Evolutionary conservation across 2,329 filamentous ascomycete species (phyloP), one percentile per base, ranked within the genome.

Genomic region (Metarhizium brunneum): DNA sequence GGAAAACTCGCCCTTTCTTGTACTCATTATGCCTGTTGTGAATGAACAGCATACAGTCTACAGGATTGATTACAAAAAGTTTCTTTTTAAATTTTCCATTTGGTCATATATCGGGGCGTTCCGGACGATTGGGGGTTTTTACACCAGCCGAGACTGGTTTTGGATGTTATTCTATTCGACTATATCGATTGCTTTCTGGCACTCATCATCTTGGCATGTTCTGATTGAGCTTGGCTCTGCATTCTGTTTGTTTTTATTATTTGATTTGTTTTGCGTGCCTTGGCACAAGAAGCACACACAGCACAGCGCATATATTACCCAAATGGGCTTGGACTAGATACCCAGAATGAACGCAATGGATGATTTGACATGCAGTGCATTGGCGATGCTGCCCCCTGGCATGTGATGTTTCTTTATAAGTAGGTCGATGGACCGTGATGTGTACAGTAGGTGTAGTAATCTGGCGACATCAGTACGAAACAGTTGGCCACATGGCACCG

Each of bases 291-390:
- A 14, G 45, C 4, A 30, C 25, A 48, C 45, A 30, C 38, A 5
- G 25, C 45, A 48, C 45, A 48, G 25, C 20, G 45, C 50, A 29
- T 30, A 38, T 52, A 43, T 11, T 52, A 16, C 35, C 25, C 50
- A 6, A 30, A 32, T 43, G 16, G 25, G 42, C 36, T 56, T 56
- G 43, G 50, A 56, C 38, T 47, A 56, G 50, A 56, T 53, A 50
- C 51, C 50, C 51, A 56, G 54, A 53, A 53, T 56, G 50, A 47
- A 35, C 43, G 45, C 45, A 20, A 45, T 45, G 6, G 6, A 48
- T 47, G 43, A 25, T 25, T 18, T 25, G 18, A 47, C 7, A n/a
- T 20, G 43, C 10, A 25, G 16, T 47, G 14, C n/a, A 6, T 42
- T 42, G 32, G 1, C 32, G 7, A 42, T 42, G 40, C n/a, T 42